These are phyloP conservation scores for Suhomyces taliae DNA, from an alignment of 1,139 yeast species.

Conservation along the genomic window DNA sequence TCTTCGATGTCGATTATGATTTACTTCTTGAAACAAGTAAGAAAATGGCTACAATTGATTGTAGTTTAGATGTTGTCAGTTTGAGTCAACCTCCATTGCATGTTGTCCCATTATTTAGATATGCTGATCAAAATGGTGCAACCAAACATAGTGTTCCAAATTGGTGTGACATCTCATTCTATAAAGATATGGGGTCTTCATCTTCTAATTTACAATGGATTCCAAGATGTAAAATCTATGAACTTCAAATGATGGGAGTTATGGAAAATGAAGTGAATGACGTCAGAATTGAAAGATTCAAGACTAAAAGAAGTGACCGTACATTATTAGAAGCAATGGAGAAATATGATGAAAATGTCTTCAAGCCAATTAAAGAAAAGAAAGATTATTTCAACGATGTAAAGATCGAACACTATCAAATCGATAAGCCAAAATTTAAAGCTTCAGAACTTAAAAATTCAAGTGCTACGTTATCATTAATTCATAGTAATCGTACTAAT, in stretches of 20 bases:
- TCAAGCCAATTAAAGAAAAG: conserved; percentile 30
- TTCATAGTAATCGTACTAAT: conserved; percentile 21
- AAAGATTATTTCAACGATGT: conserved; percentile 13
- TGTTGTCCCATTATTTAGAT: conserved; percentile 84
- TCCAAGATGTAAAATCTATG: conserved; percentile 91
- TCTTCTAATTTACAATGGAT: conserved; percentile 63
- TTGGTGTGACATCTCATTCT: conserved; percentile 92
- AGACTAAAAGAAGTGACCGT: conserved; percentile 24
- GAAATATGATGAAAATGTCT: conserved; percentile 56
- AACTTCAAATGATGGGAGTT: conserved; percentile 96
- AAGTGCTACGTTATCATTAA: conserved; percentile 28
- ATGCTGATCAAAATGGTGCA: conserved; percentile 44
- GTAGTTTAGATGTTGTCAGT: conserved; percentile 86
- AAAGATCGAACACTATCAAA: conserved; percentile 10
- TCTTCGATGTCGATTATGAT: conserved; percentile 87
- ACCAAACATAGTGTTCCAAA: conserved; percentile 83
- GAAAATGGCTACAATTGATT: conserved; percentile 72
- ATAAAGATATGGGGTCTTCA: conserved; percentile 53
- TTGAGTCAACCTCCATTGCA: conserved; percentile 90
- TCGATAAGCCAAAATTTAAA: conserved; percentile 7
- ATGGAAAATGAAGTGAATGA: conserved; percentile 85
- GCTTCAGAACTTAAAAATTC: conserved; percentile 18
- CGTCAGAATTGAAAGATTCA: conserved; percentile 59
- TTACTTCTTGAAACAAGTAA: conserved; percentile 73
- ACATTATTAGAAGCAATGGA: conserved; percentile 56